Evolutionary conservation across 2,329 filamentous ascomycete species (phyloP), one percentile per base, ranked within the genome.

Genomic region (Botryotinia globosa): DNA sequence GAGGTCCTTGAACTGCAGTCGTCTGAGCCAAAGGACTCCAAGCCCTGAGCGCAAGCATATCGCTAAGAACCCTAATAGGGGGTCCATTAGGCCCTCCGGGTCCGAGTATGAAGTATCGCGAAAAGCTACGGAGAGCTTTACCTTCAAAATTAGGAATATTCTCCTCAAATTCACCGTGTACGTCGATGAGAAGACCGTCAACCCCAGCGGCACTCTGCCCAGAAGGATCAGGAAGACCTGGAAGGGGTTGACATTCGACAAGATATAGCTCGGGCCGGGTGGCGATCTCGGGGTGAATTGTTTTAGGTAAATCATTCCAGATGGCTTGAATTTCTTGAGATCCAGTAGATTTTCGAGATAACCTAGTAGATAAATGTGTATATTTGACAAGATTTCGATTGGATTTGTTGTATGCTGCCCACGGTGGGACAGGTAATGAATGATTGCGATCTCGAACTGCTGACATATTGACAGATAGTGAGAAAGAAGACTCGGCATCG

Each of bases 121-220:
- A 93, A 81, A 97, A 97, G 80, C 91, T 94, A 74, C 94, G 90
- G 77, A 90, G 88, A 54, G 89, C 85, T 61, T 87, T 87, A 62
- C 87, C 85, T 65, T 86, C 84, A 34, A 85, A 87, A 25, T 82
- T 82, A 5, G 83, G 81, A 76, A 92, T 88, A 29, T 90, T 84
- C 80, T 97, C 94, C 66, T 95, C 90, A 74, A 94, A 97, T 78
- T 95, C 92, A 75, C 94, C 92, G 77, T 96, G 92, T n/a, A 95
- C 86, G 12, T 88, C 91, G 76, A 97, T 88, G 67, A 93, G 87
- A 75, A 97, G 87, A 12, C 94, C 93, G 75, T 92, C 92, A 32
- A 95, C 92, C 7, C 92, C 93, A 32, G 84, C 83, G 1, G 83
- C 80, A 74, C 86, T 90, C 75, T 90, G 85, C 1, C 90, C 89